Evolutionary conservation across 2,329 filamentous ascomycete genomes (phyloP).

Genomic region (Cladophialophora exuberans): DNA sequence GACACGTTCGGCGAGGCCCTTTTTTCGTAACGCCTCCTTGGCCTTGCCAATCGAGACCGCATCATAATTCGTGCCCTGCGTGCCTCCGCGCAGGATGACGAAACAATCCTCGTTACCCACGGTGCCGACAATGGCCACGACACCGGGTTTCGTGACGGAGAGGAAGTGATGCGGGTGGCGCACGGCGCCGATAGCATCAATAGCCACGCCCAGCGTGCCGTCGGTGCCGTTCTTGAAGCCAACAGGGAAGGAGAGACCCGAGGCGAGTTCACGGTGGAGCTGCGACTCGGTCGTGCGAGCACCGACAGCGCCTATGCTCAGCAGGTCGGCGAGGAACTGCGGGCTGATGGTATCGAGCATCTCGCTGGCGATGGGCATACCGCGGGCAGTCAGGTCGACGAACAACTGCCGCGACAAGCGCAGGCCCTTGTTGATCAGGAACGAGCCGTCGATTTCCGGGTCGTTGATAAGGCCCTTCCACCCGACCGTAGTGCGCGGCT

Average conservation of each 20-base stretch:
- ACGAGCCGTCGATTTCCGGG: slow-evolving; percentile 94
- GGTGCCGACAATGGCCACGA: slow-evolving; percentile 92
- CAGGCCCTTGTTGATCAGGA: slow-evolving; percentile 98
- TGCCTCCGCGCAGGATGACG: slow-evolving; percentile 90
- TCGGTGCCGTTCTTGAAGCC: slow-evolving; percentile 99
- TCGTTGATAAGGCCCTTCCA: slow-evolving; percentile 99
- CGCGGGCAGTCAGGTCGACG: slow-evolving; percentile 79
- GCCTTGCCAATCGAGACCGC: slow-evolving; percentile 77
- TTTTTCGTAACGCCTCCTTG: slow-evolving; percentile 77
- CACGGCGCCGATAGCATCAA: slow-evolving; percentile 86
- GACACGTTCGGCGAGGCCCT: slow-evolving; percentile 83
- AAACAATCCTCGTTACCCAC: slow-evolving; percentile 96
- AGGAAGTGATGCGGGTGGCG: slow-evolving; percentile 82
- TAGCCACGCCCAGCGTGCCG: slow-evolving; percentile 84
- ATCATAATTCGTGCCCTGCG: slow-evolving; percentile 91
- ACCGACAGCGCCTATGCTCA: slow-evolving; percentile 93
- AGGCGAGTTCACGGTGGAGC: slow-evolving; percentile 92
- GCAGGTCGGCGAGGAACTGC: slow-evolving; percentile 94
- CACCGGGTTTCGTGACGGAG: slow-evolving; percentile 92
- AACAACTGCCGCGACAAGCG: slow-evolving; percentile 92
- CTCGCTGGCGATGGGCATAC: slow-evolving; percentile 95
- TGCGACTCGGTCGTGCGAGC: slow-evolving; percentile 96
- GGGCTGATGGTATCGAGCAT: slow-evolving; percentile 99
- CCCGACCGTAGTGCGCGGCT: slow-evolving; percentile 95
- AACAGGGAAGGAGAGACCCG: slow-evolving; percentile 93